Conservation (phyloP, 75 land plant species). For the Sequoiadendron giganteum region DNA sequence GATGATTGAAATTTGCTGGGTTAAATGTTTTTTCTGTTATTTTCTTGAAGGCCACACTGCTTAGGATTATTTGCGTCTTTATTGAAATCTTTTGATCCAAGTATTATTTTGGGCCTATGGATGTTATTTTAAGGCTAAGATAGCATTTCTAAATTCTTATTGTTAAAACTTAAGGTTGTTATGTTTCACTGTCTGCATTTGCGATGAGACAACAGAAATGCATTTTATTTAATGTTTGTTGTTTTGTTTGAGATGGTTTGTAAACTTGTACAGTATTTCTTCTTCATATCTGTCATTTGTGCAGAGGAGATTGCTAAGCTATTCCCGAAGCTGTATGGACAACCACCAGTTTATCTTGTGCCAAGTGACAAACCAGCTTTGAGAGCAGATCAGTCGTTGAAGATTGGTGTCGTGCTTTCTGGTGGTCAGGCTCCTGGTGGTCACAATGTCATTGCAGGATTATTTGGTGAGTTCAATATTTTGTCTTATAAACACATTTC, state of each 20-base stretch:
- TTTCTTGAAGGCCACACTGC: neutral
- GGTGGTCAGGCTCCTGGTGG: constrained; percentile 98
- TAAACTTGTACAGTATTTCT: neutral
- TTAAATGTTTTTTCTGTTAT: neutral
- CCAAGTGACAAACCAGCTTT: constrained; percentile 33
- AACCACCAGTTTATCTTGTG: constrained; percentile 69
- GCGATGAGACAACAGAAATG: neutral
- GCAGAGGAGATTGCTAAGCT: constrained; percentile 90
- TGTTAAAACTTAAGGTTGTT: neutral
- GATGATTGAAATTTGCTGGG: neutral
- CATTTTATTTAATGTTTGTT: neutral
- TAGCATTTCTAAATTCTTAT: neutral
- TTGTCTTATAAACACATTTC: neutral
- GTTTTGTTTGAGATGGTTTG: constrained; percentile 6
- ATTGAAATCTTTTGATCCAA: neutral
- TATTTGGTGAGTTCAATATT: constrained; percentile 45
- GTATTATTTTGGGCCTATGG: neutral
- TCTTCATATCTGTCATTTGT: neutral
- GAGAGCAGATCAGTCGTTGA: constrained; percentile 42
- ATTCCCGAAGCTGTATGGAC: constrained; percentile 83
- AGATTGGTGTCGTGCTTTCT: constrained; percentile 89
- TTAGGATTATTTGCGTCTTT: neutral
- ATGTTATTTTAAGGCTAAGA: neutral
- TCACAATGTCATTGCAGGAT: constrained; percentile 79
- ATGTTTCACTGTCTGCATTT: neutral